Percentiles rank a stretch among this genome's conserved stretches.
Evolutionary conservation across 176 grass and related monocot genomes (phyloP).

Genomic region (Oryza meyeriana): DNA sequence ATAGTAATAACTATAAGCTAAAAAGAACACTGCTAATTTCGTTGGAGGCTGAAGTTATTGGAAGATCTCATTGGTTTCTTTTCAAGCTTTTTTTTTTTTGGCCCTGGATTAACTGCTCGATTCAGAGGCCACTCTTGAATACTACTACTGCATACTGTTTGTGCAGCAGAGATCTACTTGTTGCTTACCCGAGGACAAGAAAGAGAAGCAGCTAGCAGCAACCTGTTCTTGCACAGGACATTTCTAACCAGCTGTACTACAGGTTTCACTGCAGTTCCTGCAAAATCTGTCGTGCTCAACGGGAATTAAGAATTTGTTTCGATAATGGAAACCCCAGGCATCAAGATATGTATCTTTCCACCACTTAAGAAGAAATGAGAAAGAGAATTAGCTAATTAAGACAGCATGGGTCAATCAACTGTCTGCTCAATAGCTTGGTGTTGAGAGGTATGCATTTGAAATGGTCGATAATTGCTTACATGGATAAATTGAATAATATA

Average conservation of each 20-base stretch:
- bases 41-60: not conserved
- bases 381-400: not conserved
- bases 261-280: not conserved
- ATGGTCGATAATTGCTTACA: too few species aligned
- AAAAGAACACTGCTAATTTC: too few species aligned
- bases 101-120: not conserved
- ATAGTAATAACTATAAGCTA: too few species aligned
- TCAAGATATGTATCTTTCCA: not conserved
- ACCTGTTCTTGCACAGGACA: not conserved
- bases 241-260: not conserved
- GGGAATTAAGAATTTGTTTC: too few species aligned
- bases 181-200: not conserved
- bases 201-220: not conserved
- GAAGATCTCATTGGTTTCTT: not conserved
- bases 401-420: not conserved
- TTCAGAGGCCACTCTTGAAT: not conserved
- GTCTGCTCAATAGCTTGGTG: not conserved
- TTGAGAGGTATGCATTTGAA: too few species aligned
- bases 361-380: too few species aligned
- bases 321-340: too few species aligned
- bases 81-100: not conserved
- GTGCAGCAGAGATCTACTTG: not conserved
- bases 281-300: not conserved
- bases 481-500: too few species aligned
- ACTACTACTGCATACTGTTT: not conserved